These are phyloP conservation scores for Bretziella fagacearum DNA, from an alignment of 2,329 filamentous ascomycete species.

Conservation along the genomic window DNA sequence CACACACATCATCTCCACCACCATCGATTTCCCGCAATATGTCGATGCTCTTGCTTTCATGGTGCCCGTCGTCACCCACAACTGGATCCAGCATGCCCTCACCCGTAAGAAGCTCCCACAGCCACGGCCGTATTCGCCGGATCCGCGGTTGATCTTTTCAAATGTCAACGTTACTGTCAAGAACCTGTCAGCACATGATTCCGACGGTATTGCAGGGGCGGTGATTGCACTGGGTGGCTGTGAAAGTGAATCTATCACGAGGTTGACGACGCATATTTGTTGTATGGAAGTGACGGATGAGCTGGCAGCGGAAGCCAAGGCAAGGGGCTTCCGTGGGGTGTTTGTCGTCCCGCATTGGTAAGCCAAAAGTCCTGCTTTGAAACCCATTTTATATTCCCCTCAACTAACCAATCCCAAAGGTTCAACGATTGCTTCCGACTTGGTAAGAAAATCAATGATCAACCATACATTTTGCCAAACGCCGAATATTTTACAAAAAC, in stretches of 20 bases:
- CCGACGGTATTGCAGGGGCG: slow-evolving; percentile 81
- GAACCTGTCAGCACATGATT: slow-evolving; percentile 69
- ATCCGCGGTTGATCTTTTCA: slow-evolving; percentile 78
- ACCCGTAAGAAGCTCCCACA: slow-evolving; percentile 53
- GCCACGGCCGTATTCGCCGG: slow-evolving; percentile 72
- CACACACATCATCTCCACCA: slow-evolving; percentile 48
- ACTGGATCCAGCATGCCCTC: slow-evolving; percentile 63
- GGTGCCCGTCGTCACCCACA: slow-evolving; percentile 66
- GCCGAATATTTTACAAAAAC: slow-evolving; percentile 58
- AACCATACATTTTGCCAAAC: slow-evolving; percentile 70
- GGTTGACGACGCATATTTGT: slow-evolving; percentile 73
- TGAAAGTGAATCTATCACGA: slow-evolving; percentile 54
- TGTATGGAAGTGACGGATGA: slow-evolving; percentile 59
- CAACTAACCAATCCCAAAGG: slow-evolving; percentile 30
- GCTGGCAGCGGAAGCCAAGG: slow-evolving; percentile 45
- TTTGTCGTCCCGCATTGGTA: slow-evolving; percentile 90
- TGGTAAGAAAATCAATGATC: slow-evolving; percentile 76
- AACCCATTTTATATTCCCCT: neutral
- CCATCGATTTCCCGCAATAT: slow-evolving; percentile 85
- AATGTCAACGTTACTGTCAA: slow-evolving; percentile 69
- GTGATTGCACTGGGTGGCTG: slow-evolving; percentile 79
- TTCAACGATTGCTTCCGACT: slow-evolving; percentile 94
- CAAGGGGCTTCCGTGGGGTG: slow-evolving; percentile 54
- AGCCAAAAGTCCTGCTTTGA: slow-evolving; percentile 16
- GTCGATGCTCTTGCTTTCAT: slow-evolving; percentile 54